A percentile compares a stretch with the other conserved stretches of the same genome.
These are phyloP conservation scores for Xylariales sp. DNA, from an alignment of 2,329 filamentous ascomycete genomes.

Conservation along the genomic window DNA sequence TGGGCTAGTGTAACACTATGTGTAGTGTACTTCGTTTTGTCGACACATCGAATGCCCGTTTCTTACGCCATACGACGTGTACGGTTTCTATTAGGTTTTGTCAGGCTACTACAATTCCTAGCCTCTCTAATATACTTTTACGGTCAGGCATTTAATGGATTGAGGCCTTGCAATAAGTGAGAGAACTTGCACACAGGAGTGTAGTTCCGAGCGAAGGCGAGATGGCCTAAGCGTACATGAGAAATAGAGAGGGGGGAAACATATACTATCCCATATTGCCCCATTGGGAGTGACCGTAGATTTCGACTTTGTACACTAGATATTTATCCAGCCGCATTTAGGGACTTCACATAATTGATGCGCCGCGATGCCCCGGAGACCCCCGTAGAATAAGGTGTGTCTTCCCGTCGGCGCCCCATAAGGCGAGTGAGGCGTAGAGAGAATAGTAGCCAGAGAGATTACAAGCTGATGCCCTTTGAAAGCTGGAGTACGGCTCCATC, in stretches of 20 bases:
- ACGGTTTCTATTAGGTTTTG: conserved; percentile 1
- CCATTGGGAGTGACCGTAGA: background rate
- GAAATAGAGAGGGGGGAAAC: background rate
- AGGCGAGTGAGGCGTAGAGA: conserved; percentile 8
- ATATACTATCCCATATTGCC: background rate
- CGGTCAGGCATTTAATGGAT: background rate
- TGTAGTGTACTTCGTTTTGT: conserved; percentile 4
- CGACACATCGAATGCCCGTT: conserved; percentile 14
- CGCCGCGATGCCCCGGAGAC: conserved; percentile 12
- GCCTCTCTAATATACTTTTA: background rate
- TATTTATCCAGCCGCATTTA: conserved; percentile 13
- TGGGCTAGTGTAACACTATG: conserved; percentile 19
- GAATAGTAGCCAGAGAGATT: conserved; percentile 9
- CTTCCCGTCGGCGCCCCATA: conserved; percentile 19
- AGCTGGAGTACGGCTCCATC: conserved; percentile 26
- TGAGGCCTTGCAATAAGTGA: conserved; percentile 1
- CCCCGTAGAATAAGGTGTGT: conserved; percentile 10
- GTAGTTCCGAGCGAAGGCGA: background rate
- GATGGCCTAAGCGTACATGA: background rate
- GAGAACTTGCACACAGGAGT: background rate
- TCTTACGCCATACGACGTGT: conserved; percentile 21
- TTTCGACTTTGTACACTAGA: conserved; percentile 1
- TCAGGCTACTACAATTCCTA: background rate
- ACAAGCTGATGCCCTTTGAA: conserved; percentile 16
- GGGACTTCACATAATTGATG: conserved; percentile 10